Evolutionary conservation across 2,329 filamentous ascomycete species (phyloP), one percentile per base, ranked within the genome.

Genomic region (Claviceps pusilla): DNA sequence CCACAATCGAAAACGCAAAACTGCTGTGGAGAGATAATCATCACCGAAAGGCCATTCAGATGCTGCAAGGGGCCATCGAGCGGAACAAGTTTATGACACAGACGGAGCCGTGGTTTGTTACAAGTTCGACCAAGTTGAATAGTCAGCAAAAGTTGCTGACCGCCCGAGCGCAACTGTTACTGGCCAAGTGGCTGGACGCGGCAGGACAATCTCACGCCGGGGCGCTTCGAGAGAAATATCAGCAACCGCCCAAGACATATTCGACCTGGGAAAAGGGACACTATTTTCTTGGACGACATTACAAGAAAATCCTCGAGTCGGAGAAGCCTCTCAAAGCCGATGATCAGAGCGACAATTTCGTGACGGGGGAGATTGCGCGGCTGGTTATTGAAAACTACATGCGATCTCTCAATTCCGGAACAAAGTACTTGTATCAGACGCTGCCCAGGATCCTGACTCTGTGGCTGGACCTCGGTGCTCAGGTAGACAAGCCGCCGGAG

Each of bases 381-480:
- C 77, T 96, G 16, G 87, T 98, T 41, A 87, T 97, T 59, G 89
- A 96, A 63, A 96, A 95, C 65, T 96, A 95, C 63, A 75, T 95
- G 48, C 82, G 91, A 33, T 94, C 90, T 3, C 77, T 96, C 48
- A 82, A 83, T 33, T 91, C 84, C 60, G 93, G 93, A 37, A 93
- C 89, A 49, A 98, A 97, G 69, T 96, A 97, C 68, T 80, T 96
- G 47, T 95, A 95, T 63, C 90, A 97, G 68, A 96, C 90, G 0
- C 74, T 98, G 39, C 94, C 93, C 0, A 87, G 94, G 57, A 77
- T 96, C 48, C 71, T 99, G 45, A 98, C 93, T 0, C 75, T 98
- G 2, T 99, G 94, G 91, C 75, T 98, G 42, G 91, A 96, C 62
- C 78, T 98, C 57, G 91, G 89, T 6, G 84, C 86, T 42, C 82